phyloP scores from a whole-genome alignment of 2,329 filamentous ascomycete species.

The Phialophora macrospora region DNA sequence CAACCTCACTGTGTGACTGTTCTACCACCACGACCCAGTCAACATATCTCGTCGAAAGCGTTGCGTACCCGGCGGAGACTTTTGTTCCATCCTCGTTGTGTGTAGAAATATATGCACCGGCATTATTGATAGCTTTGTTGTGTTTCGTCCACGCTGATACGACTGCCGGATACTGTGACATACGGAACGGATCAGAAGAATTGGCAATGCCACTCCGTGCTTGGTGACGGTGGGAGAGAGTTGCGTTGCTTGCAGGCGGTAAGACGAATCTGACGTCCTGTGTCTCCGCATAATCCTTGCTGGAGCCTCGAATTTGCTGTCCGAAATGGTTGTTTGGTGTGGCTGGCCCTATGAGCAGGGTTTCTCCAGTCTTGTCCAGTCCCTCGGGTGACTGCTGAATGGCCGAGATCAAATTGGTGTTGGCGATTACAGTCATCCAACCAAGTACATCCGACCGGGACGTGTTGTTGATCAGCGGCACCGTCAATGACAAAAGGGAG shows the following conservation, averaged over 20 bases:
- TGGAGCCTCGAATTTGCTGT: conserved; percentile 37
- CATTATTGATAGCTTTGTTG: conserved; percentile 64
- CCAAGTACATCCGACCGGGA: conserved; percentile 70
- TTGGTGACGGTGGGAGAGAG: conserved; percentile 33
- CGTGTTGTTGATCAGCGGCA: conserved; percentile 76
- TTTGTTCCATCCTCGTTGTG: conserved; percentile 70
- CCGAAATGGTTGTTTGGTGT: conserved; percentile 69
- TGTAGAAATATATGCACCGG: conserved; percentile 70
- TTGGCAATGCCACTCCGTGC: conserved; percentile 28
- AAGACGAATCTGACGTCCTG: conserved; percentile 37
- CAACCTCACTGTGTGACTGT: conserved; percentile 74
- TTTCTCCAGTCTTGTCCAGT: conserved; percentile 70
- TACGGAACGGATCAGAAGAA: conserved; percentile 60
- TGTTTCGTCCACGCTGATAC: conserved; percentile 62
- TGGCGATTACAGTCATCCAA: conserved; percentile 80
- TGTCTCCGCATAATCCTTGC: conserved; percentile 48
- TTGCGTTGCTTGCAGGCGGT: conserved; percentile 32
- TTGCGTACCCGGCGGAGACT: conserved; percentile 81
- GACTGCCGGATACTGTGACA: conserved; percentile 67
- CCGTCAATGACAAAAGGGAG: conserved; percentile 78
- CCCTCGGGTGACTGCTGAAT: conserved; percentile 70
- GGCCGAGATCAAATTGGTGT: conserved; percentile 66
- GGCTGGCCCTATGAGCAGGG: conserved; percentile 71
- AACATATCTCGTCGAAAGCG: conserved; percentile 69
- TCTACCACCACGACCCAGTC: conserved; percentile 86